Percentiles rank a stretch among this genome's conserved stretches.
phyloP scores from a whole-genome alignment of 2,329 filamentous ascomycete species.

The Laburnicola sp. region DNA sequence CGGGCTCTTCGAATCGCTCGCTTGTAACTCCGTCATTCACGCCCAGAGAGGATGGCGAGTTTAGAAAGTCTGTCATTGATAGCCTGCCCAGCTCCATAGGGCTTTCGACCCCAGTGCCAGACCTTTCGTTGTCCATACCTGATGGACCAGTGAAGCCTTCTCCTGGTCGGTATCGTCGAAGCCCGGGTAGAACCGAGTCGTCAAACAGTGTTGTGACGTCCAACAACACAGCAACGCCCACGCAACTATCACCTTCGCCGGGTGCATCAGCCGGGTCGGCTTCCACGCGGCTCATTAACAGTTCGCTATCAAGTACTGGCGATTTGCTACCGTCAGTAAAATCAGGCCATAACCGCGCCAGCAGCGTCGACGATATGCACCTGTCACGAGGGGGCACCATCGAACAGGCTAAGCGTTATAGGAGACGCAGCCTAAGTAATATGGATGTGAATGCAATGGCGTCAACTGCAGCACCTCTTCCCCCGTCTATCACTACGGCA shows the following conservation, averaged over 20 bases:
- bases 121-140: conserved; percentile 58
- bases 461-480: conserved; percentile 20
- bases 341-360: conserved; percentile 60
- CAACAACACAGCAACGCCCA: conserved; percentile 31
- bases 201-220: conserved; percentile 38
- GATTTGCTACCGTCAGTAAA: conserved; percentile 24
- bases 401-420: conserved; percentile 74
- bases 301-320: conserved; percentile 56
- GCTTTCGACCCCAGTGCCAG: conserved; percentile 56
- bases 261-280: conserved; percentile 52
- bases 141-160: conserved; percentile 67
- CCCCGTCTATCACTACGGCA: background rate
- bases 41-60: conserved; percentile 56
- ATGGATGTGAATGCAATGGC: conserved; percentile 48
- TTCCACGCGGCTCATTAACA: conserved; percentile 58
- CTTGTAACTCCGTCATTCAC: conserved; percentile 35
- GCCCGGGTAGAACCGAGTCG: conserved; percentile 59
- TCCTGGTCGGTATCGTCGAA: conserved; percentile 82
- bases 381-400: conserved; percentile 60
- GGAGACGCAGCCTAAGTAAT: conserved; percentile 80
- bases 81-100: conserved; percentile 53
- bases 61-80: conserved; percentile 38
- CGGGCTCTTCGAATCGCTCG: conserved; percentile 56
- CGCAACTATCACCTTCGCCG: conserved; percentile 36
- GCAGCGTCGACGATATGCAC: conserved; percentile 71